Base-by-base conservation (phyloP, 2,329 filamentous ascomycete genomes). In the Trichoderma polysporum region DNA sequence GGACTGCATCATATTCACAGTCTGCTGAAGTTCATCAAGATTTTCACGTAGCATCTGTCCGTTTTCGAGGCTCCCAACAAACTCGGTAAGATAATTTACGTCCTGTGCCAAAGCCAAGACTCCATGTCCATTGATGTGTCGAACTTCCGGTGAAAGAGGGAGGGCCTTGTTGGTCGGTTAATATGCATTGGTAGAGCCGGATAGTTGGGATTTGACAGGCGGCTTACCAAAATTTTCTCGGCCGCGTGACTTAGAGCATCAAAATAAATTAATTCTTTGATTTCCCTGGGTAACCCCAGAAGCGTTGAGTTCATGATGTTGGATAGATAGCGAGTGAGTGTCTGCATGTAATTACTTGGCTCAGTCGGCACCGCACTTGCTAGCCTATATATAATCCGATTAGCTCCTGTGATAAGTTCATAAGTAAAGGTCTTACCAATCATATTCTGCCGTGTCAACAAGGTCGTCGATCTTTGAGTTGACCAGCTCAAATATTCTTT, bases 381-480 rank as follows among this genome's bases (percentile, higher is more conserved):
- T 70, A 80, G 83, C 84, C 83, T 85, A 53, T 22, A 19, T 67
- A 67, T 52, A 15, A 49, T 47, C 22, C 19, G 22, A 56, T 74
- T 66, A 76, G 72, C 66, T 62, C 49, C 25, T 17, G 31, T 29
- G n/a, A 31, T 22, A n/a, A 3, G 33, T 17, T 45, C 17, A 3
- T 53, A 49, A 17, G 50, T 8, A 13, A 7, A 63, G 27, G 33
- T 70, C 80, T 64, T 79, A 89, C 90, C 95, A 99, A 77, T 98
- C 93, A 76, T 99, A 99, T 79, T 99, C 95, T 35, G 95, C 94
- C 0, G 94, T 98, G 73, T 97, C 94, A 64, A 99, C 91, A 12
- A 99, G 86, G 76, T 99, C 95, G 75, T 98, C 94, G 73, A 99
- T 98, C 82, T 99, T 99, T 66, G 92, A 96, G 80, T 99, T 98